Evolutionary conservation across 2,329 filamentous ascomycete genomes (phyloP).

Genomic region (Nannizziopsis barbatae): DNA sequence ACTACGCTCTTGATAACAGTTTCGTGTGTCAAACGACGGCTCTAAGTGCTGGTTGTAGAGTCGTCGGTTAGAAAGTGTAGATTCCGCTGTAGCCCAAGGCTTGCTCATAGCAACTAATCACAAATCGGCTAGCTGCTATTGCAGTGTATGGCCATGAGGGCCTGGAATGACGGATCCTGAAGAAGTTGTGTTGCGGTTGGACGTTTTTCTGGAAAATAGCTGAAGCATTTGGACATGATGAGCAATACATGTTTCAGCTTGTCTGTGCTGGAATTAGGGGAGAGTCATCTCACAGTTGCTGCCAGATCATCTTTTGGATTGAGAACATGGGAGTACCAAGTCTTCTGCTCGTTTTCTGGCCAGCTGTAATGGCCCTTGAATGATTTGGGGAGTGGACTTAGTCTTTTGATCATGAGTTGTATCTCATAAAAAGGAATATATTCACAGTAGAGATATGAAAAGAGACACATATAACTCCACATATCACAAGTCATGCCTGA

Average conservation of each 20-base stretch:
- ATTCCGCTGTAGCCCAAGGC: too few relatives aligned
- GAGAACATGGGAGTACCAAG: too few relatives aligned
- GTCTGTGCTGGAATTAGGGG: neutral
- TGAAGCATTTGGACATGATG: conserved; percentile 1
- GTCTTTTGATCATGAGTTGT: too few relatives aligned
- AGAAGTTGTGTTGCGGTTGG: conserved; percentile 7
- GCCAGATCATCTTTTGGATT: neutral
- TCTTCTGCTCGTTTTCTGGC: too few relatives aligned
- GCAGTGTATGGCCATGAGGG: conserved; percentile 2
- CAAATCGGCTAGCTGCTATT: too few relatives aligned
- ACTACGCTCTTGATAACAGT: too few relatives aligned
- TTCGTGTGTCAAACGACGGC: too few relatives aligned
- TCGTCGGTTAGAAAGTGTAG: too few relatives aligned
- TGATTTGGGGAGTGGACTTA: too few relatives aligned
- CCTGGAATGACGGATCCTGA: conserved; percentile 6
- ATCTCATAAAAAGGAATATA: neutral
- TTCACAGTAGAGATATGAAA: conserved; percentile 9
- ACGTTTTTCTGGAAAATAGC: conserved; percentile 1
- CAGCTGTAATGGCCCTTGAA: too few relatives aligned
- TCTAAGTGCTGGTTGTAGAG: too few relatives aligned
- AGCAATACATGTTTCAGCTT: conserved; percentile 3
- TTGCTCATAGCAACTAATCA: too few relatives aligned
- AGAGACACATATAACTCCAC: conserved; percentile 15
- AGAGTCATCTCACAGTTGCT: neutral
- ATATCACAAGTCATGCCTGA: conserved; percentile 15